These are phyloP conservation scores for Filosporella fistucella DNA, from an alignment of 495 filamentous ascomycete genomes.

Conservation along the genomic window DNA sequence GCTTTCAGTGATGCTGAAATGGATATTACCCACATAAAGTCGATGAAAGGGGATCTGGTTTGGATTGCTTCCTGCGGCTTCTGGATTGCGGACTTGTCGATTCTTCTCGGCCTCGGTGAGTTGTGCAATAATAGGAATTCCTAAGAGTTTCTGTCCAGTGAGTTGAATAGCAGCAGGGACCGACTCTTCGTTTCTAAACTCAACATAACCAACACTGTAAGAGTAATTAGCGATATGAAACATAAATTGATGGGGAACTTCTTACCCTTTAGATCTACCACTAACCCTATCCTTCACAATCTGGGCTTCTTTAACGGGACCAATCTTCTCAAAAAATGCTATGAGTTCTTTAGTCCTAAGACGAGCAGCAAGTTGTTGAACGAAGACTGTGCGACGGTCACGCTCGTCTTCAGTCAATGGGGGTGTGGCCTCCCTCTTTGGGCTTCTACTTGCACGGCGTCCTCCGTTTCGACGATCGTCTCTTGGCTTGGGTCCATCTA, in stretches of 20 bases:
- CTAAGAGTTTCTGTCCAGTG: conserved; percentile 97
- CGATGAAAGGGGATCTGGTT: conserved; percentile 93
- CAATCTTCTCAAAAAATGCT: conserved; percentile 93
- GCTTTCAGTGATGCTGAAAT: conserved; percentile 98
- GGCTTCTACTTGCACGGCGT: conserved; percentile 44
- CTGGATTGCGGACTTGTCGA: conserved; percentile 85
- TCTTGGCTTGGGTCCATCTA: conserved; percentile 34
- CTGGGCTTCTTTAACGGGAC: conserved; percentile 94
- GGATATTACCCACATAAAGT: conserved; percentile 98
- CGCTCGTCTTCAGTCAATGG: conserved; percentile 92
- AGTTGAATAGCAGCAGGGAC: conserved; percentile 93
- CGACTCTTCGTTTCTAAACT: conserved; percentile 96
- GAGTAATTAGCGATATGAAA: conserved; percentile 27
- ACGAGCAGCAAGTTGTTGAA: conserved; percentile 93
- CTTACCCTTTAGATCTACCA: conserved; percentile 95
- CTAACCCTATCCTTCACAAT: conserved; percentile 99
- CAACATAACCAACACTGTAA: conserved; percentile 93
- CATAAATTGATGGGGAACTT: conserved; percentile 11
- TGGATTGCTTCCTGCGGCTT: conserved; percentile 55
- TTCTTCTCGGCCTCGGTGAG: conserved; percentile 99
- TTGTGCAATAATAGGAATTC: conserved; percentile 97
- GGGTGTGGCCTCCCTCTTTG: conserved; percentile 43
- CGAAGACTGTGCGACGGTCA: conserved; percentile 94
- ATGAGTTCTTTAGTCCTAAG: conserved; percentile 89
- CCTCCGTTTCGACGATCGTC: conserved; percentile 50